Base-by-base conservation (phyloP, 768 basidiomycete species). In the Mycena indigotica region DNA sequence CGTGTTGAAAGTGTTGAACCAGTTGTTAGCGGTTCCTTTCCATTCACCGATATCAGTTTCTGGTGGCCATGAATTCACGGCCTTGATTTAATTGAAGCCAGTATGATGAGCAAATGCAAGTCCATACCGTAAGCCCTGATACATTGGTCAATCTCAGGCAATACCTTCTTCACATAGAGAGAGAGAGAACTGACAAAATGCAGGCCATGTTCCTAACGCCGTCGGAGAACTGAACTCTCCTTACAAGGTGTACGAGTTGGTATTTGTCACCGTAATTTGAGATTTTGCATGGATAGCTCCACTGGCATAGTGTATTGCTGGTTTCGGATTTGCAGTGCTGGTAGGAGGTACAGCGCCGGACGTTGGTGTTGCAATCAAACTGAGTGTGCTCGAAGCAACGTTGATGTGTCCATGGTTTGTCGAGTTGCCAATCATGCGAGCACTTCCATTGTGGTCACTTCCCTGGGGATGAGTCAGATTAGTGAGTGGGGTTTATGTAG, bases 1-100 rank as follows among this genome's bases (percentile, higher is more conserved):
- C 3, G 77, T 79, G 61, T 78, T 79, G 67, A 79, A 79, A 1
- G 77, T 79, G 61, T 79, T 73, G 61, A 64, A 77, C 78, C 78
- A 79, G 58, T 74, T 78, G 56, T 77, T 66, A 26, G 67, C 65
- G 8, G 76, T 77, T 28, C 77, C 76, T 66, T 78, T 79, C 77
- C 77, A 78, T 67, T 79, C 78, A 8, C 75, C 77, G 28, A 78
- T 74, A 56, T 78, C 77, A 5, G 67, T 58, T 62, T 79, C 78
- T 3, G 78, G 78, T 13, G 77, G 77, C 77, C 77, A 78, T 52
- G 73, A 58, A 50, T 70, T 70, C 13, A 78, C 77, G 16, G 75
- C 75, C 73, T 75, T 8, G 29, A 55, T 57, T 24, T 38, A 35
- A 26, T 15, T 28, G 30, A 57, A 45, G 55, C 73, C 74, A 40